These are phyloP conservation scores for Sporothrix curviconia DNA, from an alignment of 2,329 filamentous ascomycete genomes.

Conservation along the genomic window DNA sequence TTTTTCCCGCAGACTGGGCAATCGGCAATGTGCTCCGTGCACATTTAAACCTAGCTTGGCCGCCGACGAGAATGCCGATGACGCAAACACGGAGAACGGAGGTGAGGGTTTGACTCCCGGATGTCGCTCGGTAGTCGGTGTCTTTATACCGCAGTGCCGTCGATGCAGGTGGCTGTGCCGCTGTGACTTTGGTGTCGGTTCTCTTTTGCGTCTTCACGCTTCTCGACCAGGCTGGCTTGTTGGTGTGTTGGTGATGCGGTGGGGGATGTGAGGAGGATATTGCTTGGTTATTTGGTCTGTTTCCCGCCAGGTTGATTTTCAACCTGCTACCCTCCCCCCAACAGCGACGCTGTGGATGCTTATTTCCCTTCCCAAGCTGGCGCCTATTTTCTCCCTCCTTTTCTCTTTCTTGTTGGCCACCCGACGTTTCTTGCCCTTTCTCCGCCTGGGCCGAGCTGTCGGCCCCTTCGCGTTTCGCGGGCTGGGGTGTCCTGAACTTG, in stretches of 20 bases:
- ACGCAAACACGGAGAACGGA: neutral
- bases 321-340: neutral
- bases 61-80: neutral
- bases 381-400: neutral
- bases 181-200: too few relatives aligned
- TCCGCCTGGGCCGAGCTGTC: neutral
- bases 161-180: neutral
- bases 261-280: too few relatives aligned
- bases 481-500: neutral
- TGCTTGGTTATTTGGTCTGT: neutral
- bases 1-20: slow-evolving; percentile 55
- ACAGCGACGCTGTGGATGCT: neutral
- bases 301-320: neutral
- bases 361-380: neutral
- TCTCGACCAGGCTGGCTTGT: too few relatives aligned
- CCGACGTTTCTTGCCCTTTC: slow-evolving; percentile 1
- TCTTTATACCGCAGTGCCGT: too few relatives aligned
- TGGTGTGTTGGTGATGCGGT: neutral
- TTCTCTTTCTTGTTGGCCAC: slow-evolving; percentile 1
- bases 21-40: slow-evolving; percentile 49
- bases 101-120: neutral
- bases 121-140: too few relatives aligned
- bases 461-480: neutral
- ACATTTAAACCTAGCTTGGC: slow-evolving; percentile 42
- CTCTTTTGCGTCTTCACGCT: too few relatives aligned